Percentiles rank a stretch among this genome's conserved stretches.
Evolutionary conservation across 1,284 basidiomycete genomes (phyloP).

Genomic region (Irpex rosettiformis): DNA sequence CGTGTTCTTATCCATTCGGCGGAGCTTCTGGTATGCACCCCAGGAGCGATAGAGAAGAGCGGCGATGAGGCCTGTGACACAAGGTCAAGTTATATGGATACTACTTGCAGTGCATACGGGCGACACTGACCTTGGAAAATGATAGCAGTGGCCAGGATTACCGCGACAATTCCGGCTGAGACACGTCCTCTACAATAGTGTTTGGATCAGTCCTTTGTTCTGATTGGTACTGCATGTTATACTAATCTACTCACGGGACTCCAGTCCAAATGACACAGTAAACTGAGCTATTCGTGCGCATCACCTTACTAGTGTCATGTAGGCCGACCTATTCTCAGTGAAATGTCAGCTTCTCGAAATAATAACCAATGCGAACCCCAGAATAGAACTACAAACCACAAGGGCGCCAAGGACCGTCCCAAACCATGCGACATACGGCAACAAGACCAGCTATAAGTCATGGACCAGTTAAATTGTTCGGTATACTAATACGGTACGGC

Average conservation of each 20-base stretch:
- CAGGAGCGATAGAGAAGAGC: conserved; percentile 18
- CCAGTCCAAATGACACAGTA: conserved; percentile 20
- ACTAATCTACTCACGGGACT: conserved; percentile 12
- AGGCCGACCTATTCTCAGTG: not conserved
- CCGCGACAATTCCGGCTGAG: not conserved
- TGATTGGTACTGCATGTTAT: not conserved
- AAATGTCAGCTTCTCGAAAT: not conserved
- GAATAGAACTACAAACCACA: conserved; percentile 12
- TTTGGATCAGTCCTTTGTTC: too few species aligned
- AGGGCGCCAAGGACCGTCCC: conserved; percentile 15
- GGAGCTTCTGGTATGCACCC: conserved; percentile 19
- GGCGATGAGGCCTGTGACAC: conserved; percentile 12
- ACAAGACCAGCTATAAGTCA: conserved; percentile 13
- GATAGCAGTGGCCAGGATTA: not conserved
- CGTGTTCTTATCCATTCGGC: conserved; percentile 17
- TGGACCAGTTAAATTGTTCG: too few species aligned
- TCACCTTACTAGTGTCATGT: conserved; percentile 5
- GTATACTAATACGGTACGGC: too few species aligned
- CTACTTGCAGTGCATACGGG: too few species aligned
- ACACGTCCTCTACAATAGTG: not conserved
- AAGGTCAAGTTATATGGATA: not conserved
- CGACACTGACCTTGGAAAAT: not conserved
- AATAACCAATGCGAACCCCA: not conserved
- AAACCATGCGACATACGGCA: conserved; percentile 20
- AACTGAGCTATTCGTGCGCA: conserved; percentile 15